Percentiles rank a stretch among this genome's conserved stretches.
These are phyloP conservation scores for Stentor coeruleus DNA, from an alignment of 73 alveolate species.

Conservation along the genomic window DNA sequence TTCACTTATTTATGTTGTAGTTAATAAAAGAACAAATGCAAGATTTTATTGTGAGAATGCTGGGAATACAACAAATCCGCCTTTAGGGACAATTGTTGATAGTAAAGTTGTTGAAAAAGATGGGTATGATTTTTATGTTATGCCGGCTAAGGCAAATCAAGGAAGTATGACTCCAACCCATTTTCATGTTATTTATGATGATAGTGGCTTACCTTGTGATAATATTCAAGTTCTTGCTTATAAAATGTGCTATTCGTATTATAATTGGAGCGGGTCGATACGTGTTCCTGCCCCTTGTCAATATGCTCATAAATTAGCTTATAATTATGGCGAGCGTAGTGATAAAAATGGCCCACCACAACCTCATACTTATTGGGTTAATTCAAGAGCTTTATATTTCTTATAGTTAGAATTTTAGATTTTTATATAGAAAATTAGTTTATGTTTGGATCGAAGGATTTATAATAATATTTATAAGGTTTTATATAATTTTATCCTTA, in stretches of 20 bases:
- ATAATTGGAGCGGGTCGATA: slow-evolving; percentile 90
- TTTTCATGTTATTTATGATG: slow-evolving; percentile 74
- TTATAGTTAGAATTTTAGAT: slow-evolving; percentile 9
- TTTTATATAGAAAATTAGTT: too few species aligned
- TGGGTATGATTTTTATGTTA: slow-evolving; percentile 89
- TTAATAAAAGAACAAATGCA: slow-evolving; percentile 64
- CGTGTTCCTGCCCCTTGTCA: slow-evolving; percentile 89
- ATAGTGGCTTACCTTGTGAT: slow-evolving; percentile 57
- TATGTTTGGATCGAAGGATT: too few species aligned
- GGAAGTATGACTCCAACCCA: slow-evolving; percentile 97
- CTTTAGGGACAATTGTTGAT: slow-evolving; percentile 88
- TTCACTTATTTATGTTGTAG: slow-evolving; percentile 41
- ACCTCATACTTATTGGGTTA: slow-evolving; percentile 11
- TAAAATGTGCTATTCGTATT: slow-evolving; percentile 85
- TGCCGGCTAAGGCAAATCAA: slow-evolving; percentile 81
- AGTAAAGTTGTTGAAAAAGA: slow-evolving; percentile 69
- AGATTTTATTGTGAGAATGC: slow-evolving; percentile 48
- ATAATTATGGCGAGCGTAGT: slow-evolving; percentile 64
- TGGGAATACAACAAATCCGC: slow-evolving; percentile 61
- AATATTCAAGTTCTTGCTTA: slow-evolving; percentile 71
- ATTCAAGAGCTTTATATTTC: slow-evolving; percentile 6
- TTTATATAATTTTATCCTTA: too few species aligned
- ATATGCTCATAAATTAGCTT: slow-evolving; percentile 88
- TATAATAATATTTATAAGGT: too few species aligned
- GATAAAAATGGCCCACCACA: slow-evolving; percentile 16